Percentiles rank a stretch among this genome's conserved stretches.
These are phyloP conservation scores for Phyllosticta paracitricarpa DNA, from an alignment of 2,329 filamentous ascomycete species.

Conservation along the genomic window DNA sequence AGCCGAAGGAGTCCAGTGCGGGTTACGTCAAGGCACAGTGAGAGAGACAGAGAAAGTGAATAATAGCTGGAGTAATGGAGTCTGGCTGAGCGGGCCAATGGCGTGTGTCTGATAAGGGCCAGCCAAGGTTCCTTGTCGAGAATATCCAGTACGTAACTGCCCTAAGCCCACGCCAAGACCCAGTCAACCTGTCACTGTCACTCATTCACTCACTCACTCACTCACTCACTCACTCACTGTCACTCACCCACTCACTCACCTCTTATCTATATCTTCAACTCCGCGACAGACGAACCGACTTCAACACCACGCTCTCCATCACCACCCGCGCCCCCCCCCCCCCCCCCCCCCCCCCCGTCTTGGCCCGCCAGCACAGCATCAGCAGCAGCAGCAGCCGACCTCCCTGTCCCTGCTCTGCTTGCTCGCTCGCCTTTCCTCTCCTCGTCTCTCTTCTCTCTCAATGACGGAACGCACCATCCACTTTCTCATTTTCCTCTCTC, in stretches of 20 bases:
- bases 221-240: background rate
- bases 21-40: constrained; percentile 5
- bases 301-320: constrained; percentile 8
- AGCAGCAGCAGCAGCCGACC: background rate
- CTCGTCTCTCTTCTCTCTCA: constrained; percentile 9
- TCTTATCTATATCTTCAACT: background rate
- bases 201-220: constrained; percentile 1
- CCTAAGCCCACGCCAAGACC: constrained; percentile 10
- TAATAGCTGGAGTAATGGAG: background rate
- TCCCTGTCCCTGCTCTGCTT: background rate
- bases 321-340: background rate
- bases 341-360: background rate
- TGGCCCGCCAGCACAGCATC: constrained; percentile 3
- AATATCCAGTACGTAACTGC: constrained; percentile 11
- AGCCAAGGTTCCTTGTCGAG: constrained; percentile 3
- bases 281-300: constrained; percentile 1
- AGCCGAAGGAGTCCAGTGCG: background rate
- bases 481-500: constrained; percentile 31
- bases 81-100: constrained; percentile 4
- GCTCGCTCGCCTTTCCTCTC: background rate
- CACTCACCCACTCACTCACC: background rate
- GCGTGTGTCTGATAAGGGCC: constrained; percentile 1
- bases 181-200: no score
- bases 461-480: constrained; percentile 33
- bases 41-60: background rate